Evolutionary conservation across 805 yeast genomes (phyloP), one percentile per base, ranked within the genome.

Genomic region (Candida stauntonica): DNA sequence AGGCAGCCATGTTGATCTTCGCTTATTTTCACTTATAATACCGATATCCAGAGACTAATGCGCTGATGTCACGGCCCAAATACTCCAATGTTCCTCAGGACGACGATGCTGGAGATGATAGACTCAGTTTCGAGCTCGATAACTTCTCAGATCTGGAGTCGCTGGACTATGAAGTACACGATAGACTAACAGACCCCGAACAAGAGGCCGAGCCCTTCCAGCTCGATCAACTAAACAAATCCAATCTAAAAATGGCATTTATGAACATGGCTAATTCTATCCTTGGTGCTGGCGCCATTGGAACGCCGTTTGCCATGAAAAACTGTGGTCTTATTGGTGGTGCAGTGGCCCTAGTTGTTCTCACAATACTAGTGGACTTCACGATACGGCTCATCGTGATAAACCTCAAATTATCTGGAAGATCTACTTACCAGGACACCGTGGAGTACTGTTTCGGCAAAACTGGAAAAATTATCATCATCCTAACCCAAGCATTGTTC

Each of bases 211-310:
- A 47, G 11, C 53, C 53, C 7, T 47, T 49, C 42, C 37, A 40
- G 2, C 26, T 47, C 19, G 38, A 38, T 5, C 50, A 47, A 26
- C 31, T 48, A 13, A 45, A 54, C 28, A 76, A 75, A 48, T 76
- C 85, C 2, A 72, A 70, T 29, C 70, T 89, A 72, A 75, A 73
- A 41, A 83, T 83, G 86, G 97, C 97, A 5, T 88, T 89, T 55
- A 85, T 89, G 94, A 91, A 91, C 61, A 88, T 89, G 95, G 95
- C 96, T 8, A 89, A 89, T 61, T 82, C 94, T 15, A 91, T 91
- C 44, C 68, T 91, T 6, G 98, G 98, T 0, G 97, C 98, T 0
- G 98, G 98, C 7, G 86, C 91, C 38, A 86, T 91, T 23, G 96
- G 97, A 2, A 94, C 88, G 47, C 95, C 98, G 2, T 83, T 80